Evolutionary conservation across 768 basidiomycete species (phyloP).

Genomic region (Lentinula sp.): DNA sequence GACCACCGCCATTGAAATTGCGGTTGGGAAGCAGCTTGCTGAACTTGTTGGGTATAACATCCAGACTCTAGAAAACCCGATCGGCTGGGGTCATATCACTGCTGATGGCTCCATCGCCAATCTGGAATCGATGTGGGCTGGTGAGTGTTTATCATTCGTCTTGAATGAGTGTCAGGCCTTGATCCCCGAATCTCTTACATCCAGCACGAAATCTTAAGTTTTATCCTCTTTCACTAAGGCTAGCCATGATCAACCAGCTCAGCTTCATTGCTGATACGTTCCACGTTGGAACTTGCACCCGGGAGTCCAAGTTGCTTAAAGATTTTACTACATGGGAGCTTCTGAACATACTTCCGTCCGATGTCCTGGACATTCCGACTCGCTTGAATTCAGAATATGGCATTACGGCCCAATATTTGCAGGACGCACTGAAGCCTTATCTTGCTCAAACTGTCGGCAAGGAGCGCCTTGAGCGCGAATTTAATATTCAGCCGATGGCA

Average conservation of each 20-base stretch:
- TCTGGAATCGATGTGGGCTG: slow-evolving; percentile 37
- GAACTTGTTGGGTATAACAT: slow-evolving; percentile 31
- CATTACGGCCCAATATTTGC: slow-evolving; percentile 25
- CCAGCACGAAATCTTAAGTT: slow-evolving; percentile 41
- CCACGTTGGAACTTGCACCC: slow-evolving; percentile 20
- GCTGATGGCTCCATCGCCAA: slow-evolving; percentile 40
- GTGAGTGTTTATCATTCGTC: slow-evolving; percentile 11
- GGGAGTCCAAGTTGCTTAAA: slow-evolving; percentile 17
- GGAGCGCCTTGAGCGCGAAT: slow-evolving; percentile 20
- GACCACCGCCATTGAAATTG: slow-evolving; percentile 22
- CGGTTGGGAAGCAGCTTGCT: slow-evolving; percentile 23
- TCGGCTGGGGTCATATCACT: slow-evolving; percentile 38
- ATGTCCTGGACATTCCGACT: slow-evolving; percentile 27
- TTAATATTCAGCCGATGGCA: slow-evolving; percentile 11
- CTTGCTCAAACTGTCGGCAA: slow-evolving; percentile 30
- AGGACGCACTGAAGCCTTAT: slow-evolving; percentile 22
- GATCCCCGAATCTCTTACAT: slow-evolving; percentile 6
- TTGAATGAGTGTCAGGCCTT: not conserved
- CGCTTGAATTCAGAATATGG: slow-evolving; percentile 26
- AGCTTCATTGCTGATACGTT: slow-evolving; percentile 25
- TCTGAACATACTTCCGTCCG: slow-evolving; percentile 28
- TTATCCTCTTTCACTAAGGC: slow-evolving; percentile 32
- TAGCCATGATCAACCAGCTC: slow-evolving; percentile 25
- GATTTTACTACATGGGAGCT: slow-evolving; percentile 31
- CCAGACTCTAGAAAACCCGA: not conserved